Conservation (phyloP, 805 yeast genomes). For the Monosporozyma servazzii region DNA sequence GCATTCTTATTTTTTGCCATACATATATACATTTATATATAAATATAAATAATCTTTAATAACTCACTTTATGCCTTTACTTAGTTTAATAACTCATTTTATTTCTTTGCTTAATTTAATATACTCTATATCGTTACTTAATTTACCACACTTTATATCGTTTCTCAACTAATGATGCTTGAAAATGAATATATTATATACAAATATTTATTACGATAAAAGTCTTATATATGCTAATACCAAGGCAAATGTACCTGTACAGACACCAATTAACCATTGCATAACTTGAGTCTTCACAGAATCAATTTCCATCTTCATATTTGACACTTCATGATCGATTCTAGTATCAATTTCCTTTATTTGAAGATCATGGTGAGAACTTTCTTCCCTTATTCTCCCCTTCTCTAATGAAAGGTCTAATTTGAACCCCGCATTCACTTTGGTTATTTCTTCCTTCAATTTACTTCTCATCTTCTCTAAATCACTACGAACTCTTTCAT, state of each 20-base stretch:
- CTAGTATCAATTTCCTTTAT: conserved; percentile 92
- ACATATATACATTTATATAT: background rate
- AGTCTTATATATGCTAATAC: conserved; percentile 86
- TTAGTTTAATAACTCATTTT: background rate
- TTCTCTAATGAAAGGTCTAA: conserved; percentile 87
- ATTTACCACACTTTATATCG: no score
- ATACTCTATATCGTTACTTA: no score
- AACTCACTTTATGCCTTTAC: background rate
- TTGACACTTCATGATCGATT: conserved; percentile 90
- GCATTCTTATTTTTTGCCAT: background rate
- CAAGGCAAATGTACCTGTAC: conserved; percentile 95
- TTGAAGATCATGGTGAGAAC: conserved; percentile 84
- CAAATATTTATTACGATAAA: conserved; percentile 37
- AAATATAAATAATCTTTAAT: background rate
- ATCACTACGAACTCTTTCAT: conserved; percentile 74
- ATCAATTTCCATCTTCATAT: conserved; percentile 91
- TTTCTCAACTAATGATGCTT: no score
- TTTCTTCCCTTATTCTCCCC: conserved; percentile 91
- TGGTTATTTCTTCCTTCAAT: conserved; percentile 84
- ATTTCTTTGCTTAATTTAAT: no score
- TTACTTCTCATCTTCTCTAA: conserved; percentile 77
- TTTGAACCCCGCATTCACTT: conserved; percentile 81
- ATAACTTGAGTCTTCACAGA: conserved; percentile 91
- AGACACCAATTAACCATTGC: conserved; percentile 98
- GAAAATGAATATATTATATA: background rate